Evolutionary conservation across 164 flowering plant species (phyloP).

Genomic region (Warburgia ugandensis): DNA sequence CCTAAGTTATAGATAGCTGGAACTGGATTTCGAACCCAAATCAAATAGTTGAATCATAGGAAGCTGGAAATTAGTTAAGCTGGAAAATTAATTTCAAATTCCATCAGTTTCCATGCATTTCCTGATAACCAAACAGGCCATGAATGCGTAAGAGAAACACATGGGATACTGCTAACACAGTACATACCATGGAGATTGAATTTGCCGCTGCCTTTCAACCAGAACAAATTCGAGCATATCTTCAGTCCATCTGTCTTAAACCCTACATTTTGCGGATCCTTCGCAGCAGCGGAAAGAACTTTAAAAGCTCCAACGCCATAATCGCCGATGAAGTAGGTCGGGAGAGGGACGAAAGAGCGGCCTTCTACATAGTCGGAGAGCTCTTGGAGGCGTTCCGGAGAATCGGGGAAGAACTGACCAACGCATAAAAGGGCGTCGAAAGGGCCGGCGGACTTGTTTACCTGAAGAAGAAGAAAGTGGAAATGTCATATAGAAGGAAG

Average conservation of each 20-base stretch:
- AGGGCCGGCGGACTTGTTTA: conserved; percentile 85
- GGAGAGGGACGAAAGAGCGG: conserved; percentile 49
- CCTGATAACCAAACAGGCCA: too few species aligned
- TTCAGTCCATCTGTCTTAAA: conserved; percentile 82
- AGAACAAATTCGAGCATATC: conserved; percentile 57
- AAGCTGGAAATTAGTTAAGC: too few species aligned
- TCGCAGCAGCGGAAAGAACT: conserved; percentile 42
- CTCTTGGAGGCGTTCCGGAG: conserved; percentile 54
- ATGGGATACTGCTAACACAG: too few species aligned
- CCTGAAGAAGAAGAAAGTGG: conserved; percentile 31
- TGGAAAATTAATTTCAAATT: too few species aligned
- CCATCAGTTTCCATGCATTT: too few species aligned
- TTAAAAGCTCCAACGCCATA: conserved; percentile 71
- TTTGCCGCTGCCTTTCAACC: conserved; percentile 94
- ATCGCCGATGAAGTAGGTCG: conserved; percentile 90
- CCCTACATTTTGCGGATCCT: conserved; percentile 41
- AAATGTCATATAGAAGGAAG: conserved; percentile 8
- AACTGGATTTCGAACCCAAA: too few species aligned
- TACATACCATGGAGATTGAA: conserved; percentile 53
- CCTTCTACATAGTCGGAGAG: conserved; percentile 59
- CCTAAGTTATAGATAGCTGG: too few species aligned
- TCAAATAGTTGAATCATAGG: too few species aligned
- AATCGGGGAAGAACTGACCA: conserved; percentile 91
- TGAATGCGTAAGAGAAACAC: too few species aligned
- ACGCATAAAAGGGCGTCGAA: conserved; percentile 86